Percentiles rank a stretch among this genome's conserved stretches.
phyloP scores from a whole-genome alignment of 2,329 filamentous ascomycete species.

The Lecanosticta acicola region DNA sequence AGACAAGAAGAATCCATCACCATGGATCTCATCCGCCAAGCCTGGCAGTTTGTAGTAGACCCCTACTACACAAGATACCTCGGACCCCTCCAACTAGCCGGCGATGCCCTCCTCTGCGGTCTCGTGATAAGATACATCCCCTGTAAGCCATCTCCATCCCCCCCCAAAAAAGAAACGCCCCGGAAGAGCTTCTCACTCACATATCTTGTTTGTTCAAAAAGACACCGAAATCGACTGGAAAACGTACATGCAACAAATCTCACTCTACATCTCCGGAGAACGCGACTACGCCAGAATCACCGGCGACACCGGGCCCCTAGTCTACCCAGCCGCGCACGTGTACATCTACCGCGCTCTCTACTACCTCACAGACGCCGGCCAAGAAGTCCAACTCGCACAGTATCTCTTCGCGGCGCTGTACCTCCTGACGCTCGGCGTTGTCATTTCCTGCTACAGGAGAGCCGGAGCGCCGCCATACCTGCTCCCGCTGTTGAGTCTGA shows the following conservation, averaged over 20 bases:
- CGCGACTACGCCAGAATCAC: slow-evolving; percentile 80
- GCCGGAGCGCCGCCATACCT: slow-evolving; percentile 81
- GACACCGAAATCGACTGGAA: slow-evolving; percentile 98
- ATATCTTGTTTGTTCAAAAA: slow-evolving; percentile 31
- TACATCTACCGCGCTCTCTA: slow-evolving; percentile 77
- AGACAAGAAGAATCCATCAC: background rate
- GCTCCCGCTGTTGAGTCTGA: slow-evolving; percentile 76
- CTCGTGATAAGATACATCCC: slow-evolving; percentile 75
- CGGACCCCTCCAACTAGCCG: slow-evolving; percentile 59
- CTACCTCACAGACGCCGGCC: slow-evolving; percentile 67
- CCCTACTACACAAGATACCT: slow-evolving; percentile 58
- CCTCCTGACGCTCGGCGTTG: slow-evolving; percentile 65
- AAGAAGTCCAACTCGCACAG: slow-evolving; percentile 74
- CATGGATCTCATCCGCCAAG: background rate
- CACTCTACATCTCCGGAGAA: slow-evolving; percentile 74
- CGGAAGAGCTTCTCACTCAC: slow-evolving; percentile 4
- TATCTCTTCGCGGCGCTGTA: slow-evolving; percentile 77
- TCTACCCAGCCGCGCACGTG: slow-evolving; percentile 91
- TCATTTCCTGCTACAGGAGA: slow-evolving; percentile 74
- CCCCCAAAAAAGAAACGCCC: background rate
- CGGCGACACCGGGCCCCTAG: slow-evolving; percentile 84
- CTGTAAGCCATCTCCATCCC: slow-evolving; percentile 53
- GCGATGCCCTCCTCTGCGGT: slow-evolving; percentile 66
- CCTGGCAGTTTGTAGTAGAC: slow-evolving; percentile 37
- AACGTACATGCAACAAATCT: slow-evolving; percentile 92